These are phyloP conservation scores for Eudorina sp. DNA, from an alignment of 139 green algal genomes.

Conservation along the genomic window DNA sequence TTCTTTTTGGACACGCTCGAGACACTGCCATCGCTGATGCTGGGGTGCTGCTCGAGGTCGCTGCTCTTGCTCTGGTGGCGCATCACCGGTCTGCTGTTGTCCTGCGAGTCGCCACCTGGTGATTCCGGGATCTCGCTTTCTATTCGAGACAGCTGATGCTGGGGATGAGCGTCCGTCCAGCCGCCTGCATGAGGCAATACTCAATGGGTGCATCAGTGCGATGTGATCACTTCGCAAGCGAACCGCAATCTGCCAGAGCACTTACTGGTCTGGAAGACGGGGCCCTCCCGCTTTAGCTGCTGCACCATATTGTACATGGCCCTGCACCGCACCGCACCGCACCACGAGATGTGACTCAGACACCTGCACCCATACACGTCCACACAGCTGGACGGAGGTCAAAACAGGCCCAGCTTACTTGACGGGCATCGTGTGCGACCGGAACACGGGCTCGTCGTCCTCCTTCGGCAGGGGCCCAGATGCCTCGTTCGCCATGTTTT, in stretches of 20 bases:
- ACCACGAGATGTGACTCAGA: neutral
- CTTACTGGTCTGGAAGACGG: neutral
- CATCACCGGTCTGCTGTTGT: neutral
- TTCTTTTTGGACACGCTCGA: constrained; percentile 34
- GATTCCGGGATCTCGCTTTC: constrained; percentile 28
- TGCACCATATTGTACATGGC: constrained; percentile 54
- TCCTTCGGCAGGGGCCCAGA: neutral
- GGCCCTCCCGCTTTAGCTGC: constrained; percentile 45
- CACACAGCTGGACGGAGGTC: too few relatives aligned
- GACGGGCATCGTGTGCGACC: constrained; percentile 57
- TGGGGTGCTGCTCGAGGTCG: neutral
- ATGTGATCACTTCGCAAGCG: neutral
- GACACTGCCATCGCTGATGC: constrained; percentile 24
- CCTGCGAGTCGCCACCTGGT: neutral
- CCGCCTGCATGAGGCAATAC: neutral
- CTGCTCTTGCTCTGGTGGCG: constrained; percentile 46
- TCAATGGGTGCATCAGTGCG: too few relatives aligned
- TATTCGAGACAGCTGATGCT: constrained; percentile 22
- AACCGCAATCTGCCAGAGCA: neutral
- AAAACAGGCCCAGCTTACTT: constrained; percentile 47
- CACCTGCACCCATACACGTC: too few relatives aligned
- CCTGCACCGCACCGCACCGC: constrained; percentile 1
- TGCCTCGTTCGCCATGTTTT: neutral
- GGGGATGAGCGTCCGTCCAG: neutral
- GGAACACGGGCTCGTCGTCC: constrained; percentile 47